phyloP scores from a whole-genome alignment of 2,329 filamentous ascomycete species.

The Ceratocystis huliohia region DNA sequence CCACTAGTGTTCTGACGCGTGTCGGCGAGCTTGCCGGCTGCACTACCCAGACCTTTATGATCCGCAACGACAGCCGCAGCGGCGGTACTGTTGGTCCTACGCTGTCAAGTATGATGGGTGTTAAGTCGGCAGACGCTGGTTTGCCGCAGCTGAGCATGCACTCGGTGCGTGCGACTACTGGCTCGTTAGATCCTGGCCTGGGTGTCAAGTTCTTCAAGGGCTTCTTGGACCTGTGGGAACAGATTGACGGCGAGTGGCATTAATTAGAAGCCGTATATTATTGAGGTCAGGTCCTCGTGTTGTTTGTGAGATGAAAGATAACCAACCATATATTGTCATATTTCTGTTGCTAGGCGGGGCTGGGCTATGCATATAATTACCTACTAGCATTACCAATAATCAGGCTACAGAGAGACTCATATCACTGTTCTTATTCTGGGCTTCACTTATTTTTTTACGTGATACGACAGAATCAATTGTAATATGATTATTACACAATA shows the following conservation, averaged over 20 bases:
- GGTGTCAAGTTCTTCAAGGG: constrained; percentile 81
- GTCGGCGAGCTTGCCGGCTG: constrained; percentile 62
- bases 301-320: no score
- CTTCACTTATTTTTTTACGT: not conserved
- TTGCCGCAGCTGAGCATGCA: constrained; percentile 93
- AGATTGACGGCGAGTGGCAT: constrained; percentile 68
- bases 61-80: constrained; percentile 77
- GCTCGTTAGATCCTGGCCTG: constrained; percentile 70
- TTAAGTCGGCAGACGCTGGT: constrained; percentile 74
- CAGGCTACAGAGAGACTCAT: no score
- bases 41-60: constrained; percentile 79
- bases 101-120: constrained; percentile 67
- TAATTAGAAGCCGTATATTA: constrained; percentile 25
- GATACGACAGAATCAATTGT: not conserved
- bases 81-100: constrained; percentile 94
- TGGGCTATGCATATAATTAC: no score
- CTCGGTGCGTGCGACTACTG: constrained; percentile 77
- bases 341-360: no score
- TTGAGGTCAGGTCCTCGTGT: no score
- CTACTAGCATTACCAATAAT: no score
- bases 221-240: constrained; percentile 76
- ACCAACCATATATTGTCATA: no score
- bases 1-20: constrained; percentile 64
- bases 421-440: not conserved
- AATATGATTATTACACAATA: not conserved